phyloP scores from a whole-genome alignment of 1,284 basidiomycete genomes.

The Puccinia sorghi region DNA sequence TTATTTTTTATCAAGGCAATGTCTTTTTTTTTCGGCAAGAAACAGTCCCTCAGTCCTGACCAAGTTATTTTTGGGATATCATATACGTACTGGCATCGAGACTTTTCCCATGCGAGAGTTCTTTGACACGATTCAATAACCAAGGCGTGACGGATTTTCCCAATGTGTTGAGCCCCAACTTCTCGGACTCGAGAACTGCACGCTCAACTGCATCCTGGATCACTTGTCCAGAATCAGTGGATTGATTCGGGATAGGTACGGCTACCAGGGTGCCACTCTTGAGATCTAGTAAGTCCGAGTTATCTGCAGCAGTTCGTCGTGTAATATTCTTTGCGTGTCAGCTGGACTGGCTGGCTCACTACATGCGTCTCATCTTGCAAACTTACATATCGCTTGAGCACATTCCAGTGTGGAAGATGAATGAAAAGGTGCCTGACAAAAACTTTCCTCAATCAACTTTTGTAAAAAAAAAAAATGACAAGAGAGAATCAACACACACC shows the following conservation, averaged over 20 bases:
- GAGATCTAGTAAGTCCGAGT: slow-evolving; percentile 21
- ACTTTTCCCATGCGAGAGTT: slow-evolving; percentile 76
- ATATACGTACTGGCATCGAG: slow-evolving; percentile 70
- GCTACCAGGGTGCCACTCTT: slow-evolving; percentile 66
- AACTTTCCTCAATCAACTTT: neutral
- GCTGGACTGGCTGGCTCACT: slow-evolving; percentile 36
- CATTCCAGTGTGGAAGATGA: slow-evolving; percentile 35
- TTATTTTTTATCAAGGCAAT: slow-evolving; percentile 88
- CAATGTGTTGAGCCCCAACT: slow-evolving; percentile 73
- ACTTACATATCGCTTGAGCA: slow-evolving; percentile 39
- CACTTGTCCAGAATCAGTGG: slow-evolving; percentile 67
- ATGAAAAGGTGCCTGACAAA: slow-evolving; percentile 30
- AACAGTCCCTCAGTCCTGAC: neutral
- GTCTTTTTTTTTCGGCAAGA: slow-evolving; percentile 62
- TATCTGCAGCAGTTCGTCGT: slow-evolving; percentile 60
- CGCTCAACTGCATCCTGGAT: slow-evolving; percentile 81
- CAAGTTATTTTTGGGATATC: no score
- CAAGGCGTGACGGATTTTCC: slow-evolving; percentile 96
- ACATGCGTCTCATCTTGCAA: neutral
- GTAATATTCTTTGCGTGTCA: slow-evolving; percentile 57
- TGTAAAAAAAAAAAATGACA: slow-evolving; percentile 66
- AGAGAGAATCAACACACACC: slow-evolving; percentile 60
- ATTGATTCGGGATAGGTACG: slow-evolving; percentile 82
- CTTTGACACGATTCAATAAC: slow-evolving; percentile 79
- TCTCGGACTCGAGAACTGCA: slow-evolving; percentile 79